These are phyloP conservation scores for Claviceps maximensis DNA, from an alignment of 2,329 filamentous ascomycete species.

Conservation along the genomic window DNA sequence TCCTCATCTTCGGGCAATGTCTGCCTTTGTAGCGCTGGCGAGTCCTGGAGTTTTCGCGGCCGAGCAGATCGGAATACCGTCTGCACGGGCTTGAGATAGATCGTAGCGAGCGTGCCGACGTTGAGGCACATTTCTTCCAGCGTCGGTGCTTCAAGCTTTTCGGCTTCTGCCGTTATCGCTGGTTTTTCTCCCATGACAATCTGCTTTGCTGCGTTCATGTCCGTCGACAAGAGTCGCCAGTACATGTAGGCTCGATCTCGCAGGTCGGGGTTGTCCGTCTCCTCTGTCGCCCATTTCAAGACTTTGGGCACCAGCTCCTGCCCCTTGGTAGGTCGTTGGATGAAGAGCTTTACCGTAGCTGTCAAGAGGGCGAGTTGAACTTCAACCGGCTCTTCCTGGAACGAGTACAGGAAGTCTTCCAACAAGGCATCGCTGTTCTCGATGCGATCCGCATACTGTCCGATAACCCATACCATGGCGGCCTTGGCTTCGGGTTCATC, in stretches of 20 bases:
- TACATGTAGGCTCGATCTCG: constrained; percentile 98
- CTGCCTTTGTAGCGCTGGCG: constrained; percentile 71
- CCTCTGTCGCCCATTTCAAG: constrained; percentile 95
- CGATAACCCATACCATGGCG: constrained; percentile 98
- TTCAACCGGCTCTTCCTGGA: constrained; percentile 87
- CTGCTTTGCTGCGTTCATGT: constrained; percentile 71
- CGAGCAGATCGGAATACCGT: constrained; percentile 89
- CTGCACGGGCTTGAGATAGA: constrained; percentile 95
- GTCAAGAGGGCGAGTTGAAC: constrained; percentile 91
- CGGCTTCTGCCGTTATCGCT: constrained; percentile 87
- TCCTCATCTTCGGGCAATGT: constrained; percentile 41
- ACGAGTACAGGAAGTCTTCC: constrained; percentile 89
- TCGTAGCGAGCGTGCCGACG: constrained; percentile 88
- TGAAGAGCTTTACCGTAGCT: constrained; percentile 94
- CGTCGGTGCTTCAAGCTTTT: constrained; percentile 80
- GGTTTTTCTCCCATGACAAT: constrained; percentile 98
- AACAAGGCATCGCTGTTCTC: constrained; percentile 90
- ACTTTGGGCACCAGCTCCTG: constrained; percentile 89
- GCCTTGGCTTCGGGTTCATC: constrained; percentile 97
- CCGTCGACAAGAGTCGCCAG: constrained; percentile 88
- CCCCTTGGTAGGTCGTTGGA: constrained; percentile 88
- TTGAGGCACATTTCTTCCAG: constrained; percentile 96
- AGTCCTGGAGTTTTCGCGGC: constrained; percentile 64
- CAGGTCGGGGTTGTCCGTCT: constrained; percentile 97
- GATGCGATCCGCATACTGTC: constrained; percentile 92